Evolutionary conservation across 2,329 filamentous ascomycete species (phyloP).

Genomic region (Monilinia aucupariae): DNA sequence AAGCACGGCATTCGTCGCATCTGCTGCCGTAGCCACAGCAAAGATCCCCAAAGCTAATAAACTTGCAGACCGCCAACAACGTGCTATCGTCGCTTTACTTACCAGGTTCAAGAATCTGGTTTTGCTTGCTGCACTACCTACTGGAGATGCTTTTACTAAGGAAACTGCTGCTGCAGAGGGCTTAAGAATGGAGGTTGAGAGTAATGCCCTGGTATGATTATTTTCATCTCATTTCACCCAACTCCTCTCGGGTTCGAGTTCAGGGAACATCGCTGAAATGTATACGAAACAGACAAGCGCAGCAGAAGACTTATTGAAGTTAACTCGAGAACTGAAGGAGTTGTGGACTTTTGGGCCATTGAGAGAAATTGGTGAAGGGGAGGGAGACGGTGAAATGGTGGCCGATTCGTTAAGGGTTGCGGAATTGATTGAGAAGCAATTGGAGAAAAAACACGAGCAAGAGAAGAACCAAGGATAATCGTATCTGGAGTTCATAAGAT

Average conservation of each 20-base stretch:
- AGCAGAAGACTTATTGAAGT: slow-evolving; percentile 41
- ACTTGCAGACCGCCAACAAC: slow-evolving; percentile 42
- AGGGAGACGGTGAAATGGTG: slow-evolving; percentile 38
- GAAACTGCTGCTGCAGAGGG: slow-evolving; percentile 33
- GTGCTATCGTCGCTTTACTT: slow-evolving; percentile 42
- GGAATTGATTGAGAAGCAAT: slow-evolving; percentile 27
- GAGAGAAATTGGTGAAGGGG: slow-evolving; percentile 41
- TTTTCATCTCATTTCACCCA: neutral
- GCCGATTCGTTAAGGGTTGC: slow-evolving; percentile 36
- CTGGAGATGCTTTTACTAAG: slow-evolving; percentile 30
- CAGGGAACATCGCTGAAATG: neutral
- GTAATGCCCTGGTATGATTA: slow-evolving; percentile 30
- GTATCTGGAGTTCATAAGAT: neutral
- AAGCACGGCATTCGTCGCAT: neutral
- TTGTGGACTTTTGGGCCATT: slow-evolving; percentile 47
- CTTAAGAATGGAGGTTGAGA: slow-evolving; percentile 35
- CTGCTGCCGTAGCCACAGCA: neutral
- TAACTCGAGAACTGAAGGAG: slow-evolving; percentile 46
- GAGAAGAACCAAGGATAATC: slow-evolving; percentile 2
- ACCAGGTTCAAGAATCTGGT: slow-evolving; percentile 43
- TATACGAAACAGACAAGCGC: slow-evolving; percentile 28
- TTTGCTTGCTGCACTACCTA: slow-evolving; percentile 25
- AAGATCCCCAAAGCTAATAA: slow-evolving; percentile 17
- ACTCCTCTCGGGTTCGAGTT: neutral
- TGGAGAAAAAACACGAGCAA: slow-evolving; percentile 19